phyloP scores from a whole-genome alignment of 352 stramenopile genomes.

The Nannochloropsis limnetica region DNA sequence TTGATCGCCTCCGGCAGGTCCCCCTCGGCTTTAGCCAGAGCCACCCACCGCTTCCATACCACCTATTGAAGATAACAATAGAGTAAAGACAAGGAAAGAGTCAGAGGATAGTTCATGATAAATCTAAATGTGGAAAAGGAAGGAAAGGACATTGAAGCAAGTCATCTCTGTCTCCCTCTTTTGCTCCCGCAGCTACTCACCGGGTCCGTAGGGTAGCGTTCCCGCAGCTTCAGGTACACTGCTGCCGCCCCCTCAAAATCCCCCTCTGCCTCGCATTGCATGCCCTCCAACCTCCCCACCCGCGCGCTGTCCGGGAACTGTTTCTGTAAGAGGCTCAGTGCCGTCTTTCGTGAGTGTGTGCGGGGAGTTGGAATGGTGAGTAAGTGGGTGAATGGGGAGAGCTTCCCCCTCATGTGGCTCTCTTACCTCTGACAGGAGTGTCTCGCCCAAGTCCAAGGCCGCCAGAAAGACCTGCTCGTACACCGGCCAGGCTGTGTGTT shows the following conservation, averaged over 20 bases:
- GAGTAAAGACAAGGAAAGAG: not conserved
- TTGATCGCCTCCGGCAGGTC: constrained; percentile 32
- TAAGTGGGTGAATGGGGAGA: not conserved
- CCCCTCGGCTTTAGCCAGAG: constrained; percentile 32
- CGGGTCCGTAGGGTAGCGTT: constrained; percentile 45
- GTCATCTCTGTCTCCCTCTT: too few species aligned
- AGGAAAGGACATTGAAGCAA: too few species aligned
- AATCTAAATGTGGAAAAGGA: too few species aligned
- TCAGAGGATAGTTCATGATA: not conserved
- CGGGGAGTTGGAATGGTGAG: not conserved
- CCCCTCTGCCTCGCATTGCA: constrained; percentile 44
- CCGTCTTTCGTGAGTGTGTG: not conserved
- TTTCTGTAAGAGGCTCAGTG: not conserved
- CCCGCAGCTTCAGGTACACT: constrained; percentile 44
- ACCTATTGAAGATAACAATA: not conserved
- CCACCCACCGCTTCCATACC: constrained; percentile 29
- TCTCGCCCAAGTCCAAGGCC: not conserved
- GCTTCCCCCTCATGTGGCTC: not conserved
- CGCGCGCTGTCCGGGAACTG: constrained; percentile 47
- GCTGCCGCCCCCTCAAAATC: constrained; percentile 30
- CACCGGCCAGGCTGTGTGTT: not conserved
- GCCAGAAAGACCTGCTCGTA: constrained; percentile 23
- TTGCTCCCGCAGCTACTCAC: constrained; percentile 14
- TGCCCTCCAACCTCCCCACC: constrained; percentile 43
- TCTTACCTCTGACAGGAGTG: not conserved